These are phyloP conservation scores for Tuber brumale DNA, from an alignment of 495 filamentous ascomycete species.

Conservation along the genomic window DNA sequence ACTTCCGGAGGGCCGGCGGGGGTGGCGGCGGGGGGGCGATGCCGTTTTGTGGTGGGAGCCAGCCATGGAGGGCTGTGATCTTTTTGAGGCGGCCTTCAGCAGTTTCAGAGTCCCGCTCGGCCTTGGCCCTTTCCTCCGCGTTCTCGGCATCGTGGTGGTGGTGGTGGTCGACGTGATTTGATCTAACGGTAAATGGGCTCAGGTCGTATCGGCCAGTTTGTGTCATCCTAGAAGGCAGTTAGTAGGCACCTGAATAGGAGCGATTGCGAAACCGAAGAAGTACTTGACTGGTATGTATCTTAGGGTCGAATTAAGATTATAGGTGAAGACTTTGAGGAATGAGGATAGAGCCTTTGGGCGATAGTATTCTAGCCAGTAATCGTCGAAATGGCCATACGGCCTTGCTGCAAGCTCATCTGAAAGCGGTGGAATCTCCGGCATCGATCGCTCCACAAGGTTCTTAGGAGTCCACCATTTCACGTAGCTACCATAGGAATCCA, in stretches of 20 bases:
- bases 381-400: constrained; percentile 67
- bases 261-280: not conserved
- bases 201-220: constrained; percentile 68
- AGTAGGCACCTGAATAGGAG: not conserved
- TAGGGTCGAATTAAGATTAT: constrained; percentile 78
- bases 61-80: constrained; percentile 43
- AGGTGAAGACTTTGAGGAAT: constrained; percentile 80
- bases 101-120: constrained; percentile 39
- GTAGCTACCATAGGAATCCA: constrained; percentile 44
- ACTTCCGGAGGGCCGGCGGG: constrained; percentile 19
- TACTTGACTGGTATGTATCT: constrained; percentile 62
- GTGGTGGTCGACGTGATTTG: constrained; percentile 41
- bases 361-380: constrained; percentile 99
- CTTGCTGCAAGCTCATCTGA: constrained; percentile 48
- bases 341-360: constrained; percentile 77
- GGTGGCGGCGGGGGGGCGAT: constrained; percentile 8
- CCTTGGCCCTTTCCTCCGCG: constrained; percentile 26
- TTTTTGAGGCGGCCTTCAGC: constrained; percentile 47
- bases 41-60: constrained; percentile 4
- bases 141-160: constrained; percentile 11
- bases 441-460: constrained; percentile 56
- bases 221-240: constrained; percentile 48
- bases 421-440: constrained; percentile 49
- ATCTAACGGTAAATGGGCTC: constrained; percentile 72
- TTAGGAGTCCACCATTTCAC: constrained; percentile 83